These are phyloP conservation scores for Mortierella antarctica DNA, from an alignment of 192 early-diverging fungal species.

Conservation along the genomic window DNA sequence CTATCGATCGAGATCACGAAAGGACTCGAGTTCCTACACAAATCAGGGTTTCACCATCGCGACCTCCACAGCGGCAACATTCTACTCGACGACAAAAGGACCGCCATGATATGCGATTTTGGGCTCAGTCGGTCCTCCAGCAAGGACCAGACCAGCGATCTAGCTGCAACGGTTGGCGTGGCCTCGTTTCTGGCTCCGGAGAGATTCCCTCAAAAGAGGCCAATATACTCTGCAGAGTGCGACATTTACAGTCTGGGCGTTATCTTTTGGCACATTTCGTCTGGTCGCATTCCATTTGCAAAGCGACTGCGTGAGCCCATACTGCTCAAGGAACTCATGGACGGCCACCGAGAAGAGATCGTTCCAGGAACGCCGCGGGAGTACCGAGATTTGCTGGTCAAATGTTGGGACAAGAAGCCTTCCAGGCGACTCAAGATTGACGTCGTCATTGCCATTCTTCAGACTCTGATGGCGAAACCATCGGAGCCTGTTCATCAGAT, in stretches of 20 bases:
- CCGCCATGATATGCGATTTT: slow-evolving; percentile 53
- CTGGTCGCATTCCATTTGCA: slow-evolving; percentile 46
- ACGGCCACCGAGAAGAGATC: slow-evolving; percentile 38
- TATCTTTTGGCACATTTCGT: slow-evolving; percentile 57
- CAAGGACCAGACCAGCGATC: slow-evolving; percentile 27
- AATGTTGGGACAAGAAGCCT: slow-evolving; percentile 54
- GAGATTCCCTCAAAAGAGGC: slow-evolving; percentile 28
- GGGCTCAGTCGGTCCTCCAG: slow-evolving; percentile 34
- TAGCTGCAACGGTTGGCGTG: slow-evolving; percentile 39
- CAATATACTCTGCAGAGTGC: slow-evolving; percentile 44
- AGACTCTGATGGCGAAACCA: slow-evolving; percentile 40
- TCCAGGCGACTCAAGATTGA: slow-evolving; percentile 48
- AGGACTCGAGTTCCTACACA: slow-evolving; percentile 55
- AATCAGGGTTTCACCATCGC: slow-evolving; percentile 53
- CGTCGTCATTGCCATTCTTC: slow-evolving; percentile 49
- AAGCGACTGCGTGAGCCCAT: slow-evolving; percentile 29
- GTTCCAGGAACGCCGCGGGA: slow-evolving; percentile 46
- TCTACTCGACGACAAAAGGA: slow-evolving; percentile 51
- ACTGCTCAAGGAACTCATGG: slow-evolving; percentile 34
- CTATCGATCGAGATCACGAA: slow-evolving; percentile 50
- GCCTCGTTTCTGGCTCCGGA: slow-evolving; percentile 47
- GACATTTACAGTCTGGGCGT: slow-evolving; percentile 58
- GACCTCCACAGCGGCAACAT: slow-evolving; percentile 62
- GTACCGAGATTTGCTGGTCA: slow-evolving; percentile 45
- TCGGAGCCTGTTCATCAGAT: slow-evolving; percentile 27